Percentiles rank a stretch among this genome's conserved stretches.
Conservation (phyloP, 106 monocot species). For the Posidonia australis region DNA sequence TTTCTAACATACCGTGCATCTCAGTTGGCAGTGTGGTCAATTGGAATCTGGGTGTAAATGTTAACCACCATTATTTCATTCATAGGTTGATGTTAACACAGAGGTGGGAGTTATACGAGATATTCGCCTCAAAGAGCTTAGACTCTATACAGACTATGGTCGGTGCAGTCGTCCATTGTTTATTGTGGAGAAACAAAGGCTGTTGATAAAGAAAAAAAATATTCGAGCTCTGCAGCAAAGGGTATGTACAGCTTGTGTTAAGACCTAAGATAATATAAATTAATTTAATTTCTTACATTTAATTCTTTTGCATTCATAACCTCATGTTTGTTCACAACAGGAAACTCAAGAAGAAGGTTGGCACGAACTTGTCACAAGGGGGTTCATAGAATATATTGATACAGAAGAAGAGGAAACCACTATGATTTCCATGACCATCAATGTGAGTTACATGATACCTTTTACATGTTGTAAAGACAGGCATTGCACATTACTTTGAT, state of each 20-base stretch:
- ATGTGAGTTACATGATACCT: constrained; percentile 39
- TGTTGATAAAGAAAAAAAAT: constrained; percentile 83
- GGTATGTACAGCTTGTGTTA: constrained; percentile 23
- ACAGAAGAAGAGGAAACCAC: constrained; percentile 98
- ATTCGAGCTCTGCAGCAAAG: constrained; percentile 80
- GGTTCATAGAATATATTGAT: constrained; percentile 92
- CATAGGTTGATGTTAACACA: constrained; percentile 87
- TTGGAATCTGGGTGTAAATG: too few species aligned
- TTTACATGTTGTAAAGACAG: background rate
- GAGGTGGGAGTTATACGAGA: constrained; percentile 90
- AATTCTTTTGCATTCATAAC: background rate
- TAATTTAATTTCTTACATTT: background rate
- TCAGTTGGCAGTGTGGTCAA: too few species aligned
- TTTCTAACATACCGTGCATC: background rate
- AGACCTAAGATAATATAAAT: background rate
- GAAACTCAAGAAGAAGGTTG: constrained; percentile 91
- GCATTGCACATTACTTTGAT: background rate
- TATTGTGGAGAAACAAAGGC: constrained; percentile 90
- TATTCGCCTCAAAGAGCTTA: constrained; percentile 82
- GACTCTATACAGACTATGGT: constrained; percentile 91
- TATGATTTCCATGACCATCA: constrained; percentile 99
- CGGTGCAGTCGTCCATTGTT: constrained; percentile 93
- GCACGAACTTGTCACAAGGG: constrained; percentile 94
- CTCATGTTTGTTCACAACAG: constrained; percentile 14
- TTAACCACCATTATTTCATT: background rate